Evolutionary conservation across 805 yeast genomes (phyloP).

Genomic region (Starmerella vitae): DNA sequence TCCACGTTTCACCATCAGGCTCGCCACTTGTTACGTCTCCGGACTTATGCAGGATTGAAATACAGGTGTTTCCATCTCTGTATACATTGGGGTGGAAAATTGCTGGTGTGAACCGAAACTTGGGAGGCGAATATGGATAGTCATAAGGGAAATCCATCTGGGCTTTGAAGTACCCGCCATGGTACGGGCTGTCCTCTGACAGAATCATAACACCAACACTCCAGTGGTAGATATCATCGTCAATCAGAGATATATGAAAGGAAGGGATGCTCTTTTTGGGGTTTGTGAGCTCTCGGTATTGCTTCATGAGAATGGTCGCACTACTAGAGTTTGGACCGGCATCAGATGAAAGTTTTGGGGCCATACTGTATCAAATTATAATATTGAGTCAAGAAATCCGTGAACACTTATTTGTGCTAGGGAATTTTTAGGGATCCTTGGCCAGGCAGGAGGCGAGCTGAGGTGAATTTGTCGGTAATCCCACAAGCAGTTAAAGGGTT

Average conservation of each 20-base stretch:
- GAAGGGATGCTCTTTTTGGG: slow-evolving; percentile 70
- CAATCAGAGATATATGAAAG: slow-evolving; percentile 48
- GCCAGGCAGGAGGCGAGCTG: too few relatives aligned
- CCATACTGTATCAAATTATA: slow-evolving; percentile 9
- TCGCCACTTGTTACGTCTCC: slow-evolving; percentile 87
- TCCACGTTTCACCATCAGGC: slow-evolving; percentile 87
- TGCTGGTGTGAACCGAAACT: slow-evolving; percentile 82
- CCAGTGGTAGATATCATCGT: slow-evolving; percentile 54
- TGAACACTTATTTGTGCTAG: too few relatives aligned
- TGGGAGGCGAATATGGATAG: slow-evolving; percentile 87
- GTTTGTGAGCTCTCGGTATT: slow-evolving; percentile 83
- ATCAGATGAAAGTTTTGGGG: slow-evolving; percentile 14
- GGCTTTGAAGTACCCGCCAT: slow-evolving; percentile 88
- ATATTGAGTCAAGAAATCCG: too few relatives aligned
- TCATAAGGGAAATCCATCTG: slow-evolving; percentile 87
- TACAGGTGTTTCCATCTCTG: slow-evolving; percentile 84
- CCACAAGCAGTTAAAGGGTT: too few relatives aligned
- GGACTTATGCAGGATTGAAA: slow-evolving; percentile 79
- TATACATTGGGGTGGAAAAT: slow-evolving; percentile 93
- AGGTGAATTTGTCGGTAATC: too few relatives aligned
- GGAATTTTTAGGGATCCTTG: too few relatives aligned
- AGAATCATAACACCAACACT: slow-evolving; percentile 86
- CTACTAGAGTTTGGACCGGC: slow-evolving; percentile 30
- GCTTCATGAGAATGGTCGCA: slow-evolving; percentile 80
- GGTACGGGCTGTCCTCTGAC: slow-evolving; percentile 76